Percentiles rank a stretch among this genome's conserved stretches.
Evolutionary conservation across 345 rosid genomes (phyloP).

Genomic region (Orychophragmus violaceus): DNA sequence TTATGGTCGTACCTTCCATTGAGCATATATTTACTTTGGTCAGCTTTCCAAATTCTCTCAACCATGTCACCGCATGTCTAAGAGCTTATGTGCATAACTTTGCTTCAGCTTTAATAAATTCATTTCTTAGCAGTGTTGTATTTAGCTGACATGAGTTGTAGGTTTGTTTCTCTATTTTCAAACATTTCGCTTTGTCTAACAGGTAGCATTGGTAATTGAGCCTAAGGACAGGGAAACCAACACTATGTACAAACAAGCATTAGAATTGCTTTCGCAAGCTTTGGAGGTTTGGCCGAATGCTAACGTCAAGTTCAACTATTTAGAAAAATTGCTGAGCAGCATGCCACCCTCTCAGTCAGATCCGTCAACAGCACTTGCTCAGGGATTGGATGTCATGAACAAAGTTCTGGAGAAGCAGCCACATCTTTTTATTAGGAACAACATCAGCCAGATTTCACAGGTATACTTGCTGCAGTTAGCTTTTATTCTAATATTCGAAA

Average conservation of each 20-base stretch:
- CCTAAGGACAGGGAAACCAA: constrained; percentile 95
- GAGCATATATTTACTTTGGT: no score
- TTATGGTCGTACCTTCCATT: no score
- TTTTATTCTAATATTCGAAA: constrained; percentile 1
- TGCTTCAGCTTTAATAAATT: background rate
- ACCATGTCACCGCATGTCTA: constrained; percentile 10
- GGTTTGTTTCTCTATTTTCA: background rate
- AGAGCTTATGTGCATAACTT: constrained; percentile 3
- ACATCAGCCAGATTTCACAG: constrained; percentile 86
- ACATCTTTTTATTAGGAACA: constrained; percentile 82
- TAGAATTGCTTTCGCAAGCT: constrained; percentile 90
- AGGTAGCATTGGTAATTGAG: constrained; percentile 98
- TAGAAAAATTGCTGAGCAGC: constrained; percentile 79
- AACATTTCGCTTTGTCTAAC: constrained; percentile 18
- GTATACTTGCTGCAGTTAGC: constrained; percentile 40
- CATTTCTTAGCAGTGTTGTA: constrained; percentile 1
- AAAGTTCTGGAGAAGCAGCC: constrained; percentile 97
- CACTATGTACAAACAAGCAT: constrained; percentile 83
- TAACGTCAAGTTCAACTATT: constrained; percentile 92
- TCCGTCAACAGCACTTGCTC: constrained; percentile 93
- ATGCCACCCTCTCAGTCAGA: constrained; percentile 93
- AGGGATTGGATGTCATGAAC: constrained; percentile 99
- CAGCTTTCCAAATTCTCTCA: no score
- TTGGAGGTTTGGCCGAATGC: constrained; percentile 98
- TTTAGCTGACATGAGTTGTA: background rate